phyloP scores from a whole-genome alignment of 768 basidiomycete genomes.

The Suillus luteus region DNA sequence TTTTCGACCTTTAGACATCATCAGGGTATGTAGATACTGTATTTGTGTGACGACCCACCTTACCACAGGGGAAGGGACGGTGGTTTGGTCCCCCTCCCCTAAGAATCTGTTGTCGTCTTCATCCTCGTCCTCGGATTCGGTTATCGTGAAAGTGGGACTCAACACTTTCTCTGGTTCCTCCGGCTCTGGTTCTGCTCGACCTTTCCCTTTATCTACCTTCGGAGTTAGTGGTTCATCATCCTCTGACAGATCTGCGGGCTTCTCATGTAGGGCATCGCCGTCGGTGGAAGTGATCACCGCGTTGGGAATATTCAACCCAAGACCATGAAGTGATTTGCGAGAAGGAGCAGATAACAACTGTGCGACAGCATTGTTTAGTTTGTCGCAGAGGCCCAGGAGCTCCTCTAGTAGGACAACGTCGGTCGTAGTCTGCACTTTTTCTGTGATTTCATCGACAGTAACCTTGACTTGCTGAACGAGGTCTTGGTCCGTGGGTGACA shows the following conservation, averaged over 20 bases:
- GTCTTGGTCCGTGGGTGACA: conserved; percentile 32
- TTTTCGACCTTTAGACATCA: conserved; percentile 53
- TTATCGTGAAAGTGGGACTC: conserved; percentile 61
- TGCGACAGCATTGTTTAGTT: conserved; percentile 58
- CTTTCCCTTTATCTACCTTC: conserved; percentile 78
- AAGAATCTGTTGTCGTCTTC: conserved; percentile 39
- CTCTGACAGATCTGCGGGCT: conserved; percentile 11
- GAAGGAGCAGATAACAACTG: conserved; percentile 41
- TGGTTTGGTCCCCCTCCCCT: conserved; percentile 28
- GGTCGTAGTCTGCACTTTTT: conserved; percentile 53
- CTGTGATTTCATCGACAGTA: conserved; percentile 52
- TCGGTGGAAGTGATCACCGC: conserved; percentile 29
- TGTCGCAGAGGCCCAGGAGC: conserved; percentile 73
- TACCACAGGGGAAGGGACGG: conserved; percentile 33
- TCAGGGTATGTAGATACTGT: background rate
- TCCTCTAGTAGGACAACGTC: conserved; percentile 66
- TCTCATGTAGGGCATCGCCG: conserved; percentile 27
- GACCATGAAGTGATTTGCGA: conserved; percentile 45
- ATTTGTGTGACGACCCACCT: background rate
- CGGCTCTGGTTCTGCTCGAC: conserved; percentile 65
- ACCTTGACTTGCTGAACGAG: conserved; percentile 52
- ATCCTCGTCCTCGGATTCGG: conserved; percentile 55
- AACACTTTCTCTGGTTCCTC: conserved; percentile 71
- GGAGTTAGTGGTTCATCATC: conserved; percentile 53
- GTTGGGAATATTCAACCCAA: conserved; percentile 43